Evolutionary conservation across 139 green algal species (phyloP).

Genomic region (Picochlorum sp.): DNA sequence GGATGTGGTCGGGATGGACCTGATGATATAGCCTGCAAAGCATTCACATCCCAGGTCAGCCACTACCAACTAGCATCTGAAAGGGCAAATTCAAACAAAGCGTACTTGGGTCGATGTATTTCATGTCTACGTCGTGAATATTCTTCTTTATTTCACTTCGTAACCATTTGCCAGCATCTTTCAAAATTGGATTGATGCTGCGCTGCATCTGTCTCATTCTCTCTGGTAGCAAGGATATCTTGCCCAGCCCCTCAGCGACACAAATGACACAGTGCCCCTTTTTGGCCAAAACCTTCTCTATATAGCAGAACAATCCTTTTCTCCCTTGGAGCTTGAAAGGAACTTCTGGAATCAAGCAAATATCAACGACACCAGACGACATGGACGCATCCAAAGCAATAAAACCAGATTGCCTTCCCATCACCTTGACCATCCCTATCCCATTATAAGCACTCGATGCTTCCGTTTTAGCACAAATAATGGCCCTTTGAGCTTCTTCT

Average conservation of each 20-base stretch:
- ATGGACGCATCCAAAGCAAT: constrained; percentile 75
- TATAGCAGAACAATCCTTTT: constrained; percentile 65
- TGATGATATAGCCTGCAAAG: constrained; percentile 58
- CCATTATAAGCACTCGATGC: constrained; percentile 55
- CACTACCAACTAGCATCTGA: not conserved
- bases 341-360: constrained; percentile 89
- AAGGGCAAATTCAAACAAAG: not conserved
- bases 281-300: constrained; percentile 62
- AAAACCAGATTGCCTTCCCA: constrained; percentile 76
- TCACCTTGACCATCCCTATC: constrained; percentile 79
- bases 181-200: constrained; percentile 63
- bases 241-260: constrained; percentile 73
- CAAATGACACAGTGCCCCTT: constrained; percentile 75
- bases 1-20: constrained; percentile 77
- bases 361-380: constrained; percentile 55
- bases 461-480: constrained; percentile 58
- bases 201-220: constrained; percentile 40
- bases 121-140: constrained; percentile 51
- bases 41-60: not conserved
- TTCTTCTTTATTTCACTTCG: constrained; percentile 44
- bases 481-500: constrained; percentile 61
- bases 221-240: constrained; percentile 29
- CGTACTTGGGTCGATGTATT: constrained; percentile 56
- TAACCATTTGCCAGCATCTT: constrained; percentile 61
- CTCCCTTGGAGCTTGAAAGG: constrained; percentile 74